phyloP scores from a whole-genome alignment of 176 grass and related monocot species.

The Secale cereale region DNA sequence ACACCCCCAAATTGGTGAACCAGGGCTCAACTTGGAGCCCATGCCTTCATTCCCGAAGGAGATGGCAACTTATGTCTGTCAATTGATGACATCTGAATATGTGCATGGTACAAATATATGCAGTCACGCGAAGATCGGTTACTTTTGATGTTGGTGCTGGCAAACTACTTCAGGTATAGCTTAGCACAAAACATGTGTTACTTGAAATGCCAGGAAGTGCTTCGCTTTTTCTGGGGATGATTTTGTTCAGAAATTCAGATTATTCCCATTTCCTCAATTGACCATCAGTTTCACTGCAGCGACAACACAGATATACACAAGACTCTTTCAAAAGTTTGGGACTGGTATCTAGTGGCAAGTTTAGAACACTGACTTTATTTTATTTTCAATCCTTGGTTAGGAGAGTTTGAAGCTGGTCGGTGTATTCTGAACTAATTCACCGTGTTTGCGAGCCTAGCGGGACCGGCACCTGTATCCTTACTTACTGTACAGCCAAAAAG shows the following conservation, averaged over 20 bases:
- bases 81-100: neutral
- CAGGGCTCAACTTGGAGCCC: no score
- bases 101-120: neutral
- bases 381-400: neutral
- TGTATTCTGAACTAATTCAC: no score
- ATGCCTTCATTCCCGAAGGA: neutral
- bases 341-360: neutral
- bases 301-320: neutral
- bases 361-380: neutral
- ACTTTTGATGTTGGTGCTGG: neutral
- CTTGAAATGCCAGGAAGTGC: neutral
- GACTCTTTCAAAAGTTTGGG: neutral
- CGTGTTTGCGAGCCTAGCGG: no score
- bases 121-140: neutral
- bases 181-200: neutral
- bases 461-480: no score
- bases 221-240: neutral
- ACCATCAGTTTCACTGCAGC: neutral
- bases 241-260: neutral
- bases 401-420: no score
- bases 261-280: neutral
- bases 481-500: neutral
- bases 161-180: no score
- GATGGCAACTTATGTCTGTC: constrained; percentile 36
- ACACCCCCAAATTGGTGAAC: neutral